A percentile compares a stretch with the other conserved stretches of the same genome.
Conservation (phyloP, 108 stramenopile species). For the Nitzschia putrida region DNA sequence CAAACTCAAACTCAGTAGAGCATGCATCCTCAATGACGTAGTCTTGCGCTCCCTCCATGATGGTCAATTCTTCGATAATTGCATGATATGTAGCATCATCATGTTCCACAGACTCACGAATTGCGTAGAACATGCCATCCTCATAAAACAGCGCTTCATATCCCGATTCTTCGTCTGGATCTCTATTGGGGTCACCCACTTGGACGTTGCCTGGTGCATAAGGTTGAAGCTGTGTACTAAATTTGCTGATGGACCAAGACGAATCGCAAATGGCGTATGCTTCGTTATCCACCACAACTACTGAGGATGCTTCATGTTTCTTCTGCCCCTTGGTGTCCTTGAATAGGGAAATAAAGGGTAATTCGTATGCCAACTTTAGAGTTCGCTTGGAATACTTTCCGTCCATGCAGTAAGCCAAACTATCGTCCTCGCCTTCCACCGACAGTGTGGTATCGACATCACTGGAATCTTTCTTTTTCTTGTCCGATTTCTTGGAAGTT, state of each 20-base stretch:
- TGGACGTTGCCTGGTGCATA: constrained; percentile 54
- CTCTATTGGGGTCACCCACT: constrained; percentile 54
- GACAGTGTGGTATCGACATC: too few species aligned
- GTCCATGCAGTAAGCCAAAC: constrained; percentile 22
- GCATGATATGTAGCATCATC: constrained; percentile 28
- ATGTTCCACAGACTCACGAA: constrained; percentile 60
- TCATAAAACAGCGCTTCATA: constrained; percentile 66
- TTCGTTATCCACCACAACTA: constrained; percentile 17
- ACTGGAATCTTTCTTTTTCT: neutral
- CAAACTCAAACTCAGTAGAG: constrained; percentile 56
- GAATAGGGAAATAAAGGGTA: constrained; percentile 55
- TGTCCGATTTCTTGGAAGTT: neutral
- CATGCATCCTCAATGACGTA: constrained; percentile 34
- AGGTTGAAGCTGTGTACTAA: constrained; percentile 33
- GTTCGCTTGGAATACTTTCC: constrained; percentile 47
- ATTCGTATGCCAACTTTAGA: constrained; percentile 55
- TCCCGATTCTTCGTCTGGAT: constrained; percentile 53
- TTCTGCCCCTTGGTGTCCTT: constrained; percentile 52
- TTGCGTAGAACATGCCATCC: constrained; percentile 60
- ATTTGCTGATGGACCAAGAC: constrained; percentile 60
- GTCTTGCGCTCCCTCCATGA: constrained; percentile 4
- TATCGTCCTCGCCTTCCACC: neutral
- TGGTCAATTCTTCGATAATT: constrained; percentile 23
- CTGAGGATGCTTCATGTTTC: constrained; percentile 45
- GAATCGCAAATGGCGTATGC: constrained; percentile 51